Conservation (phyloP, 768 basidiomycete species). For the Mycena pura region DNA sequence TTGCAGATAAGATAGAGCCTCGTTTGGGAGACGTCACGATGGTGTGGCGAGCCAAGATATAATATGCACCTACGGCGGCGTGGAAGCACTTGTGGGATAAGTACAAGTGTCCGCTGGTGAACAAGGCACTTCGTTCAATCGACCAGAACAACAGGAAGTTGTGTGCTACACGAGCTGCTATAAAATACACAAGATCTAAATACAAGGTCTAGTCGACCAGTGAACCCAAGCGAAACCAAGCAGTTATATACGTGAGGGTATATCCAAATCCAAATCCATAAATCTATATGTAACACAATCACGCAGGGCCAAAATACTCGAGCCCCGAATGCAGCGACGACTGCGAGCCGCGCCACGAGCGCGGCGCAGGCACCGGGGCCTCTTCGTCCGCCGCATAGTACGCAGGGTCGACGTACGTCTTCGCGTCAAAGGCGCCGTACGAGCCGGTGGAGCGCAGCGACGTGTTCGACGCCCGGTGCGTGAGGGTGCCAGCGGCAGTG, state of each 20-base stretch:
- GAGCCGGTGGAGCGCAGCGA: slow-evolving; percentile 19
- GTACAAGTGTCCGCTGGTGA: no score
- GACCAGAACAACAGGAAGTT: neutral
- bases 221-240: neutral
- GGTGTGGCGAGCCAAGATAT: no score
- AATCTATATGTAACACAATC: neutral
- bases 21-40: no score
- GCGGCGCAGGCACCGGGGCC: slow-evolving; percentile 1
- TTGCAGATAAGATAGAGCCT: no score
- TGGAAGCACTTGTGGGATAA: no score
- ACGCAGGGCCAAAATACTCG: slow-evolving; percentile 9
- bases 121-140: no score
- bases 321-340: slow-evolving; percentile 17
- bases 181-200: slow-evolving; percentile 8
- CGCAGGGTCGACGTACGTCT: slow-evolving; percentile 24
- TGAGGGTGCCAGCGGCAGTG: neutral
- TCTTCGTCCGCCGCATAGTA: slow-evolving; percentile 18
- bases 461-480: slow-evolving; percentile 19
- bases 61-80: no score
- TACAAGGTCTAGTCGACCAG: neutral
- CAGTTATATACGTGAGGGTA: neutral
- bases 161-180: neutral
- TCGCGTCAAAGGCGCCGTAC: slow-evolving; percentile 16
- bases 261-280: neutral
- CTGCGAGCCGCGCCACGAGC: slow-evolving; percentile 5